Evolutionary conservation across 1,139 yeast species (phyloP).

Genomic region (Debaryomyces nepalensis): DNA sequence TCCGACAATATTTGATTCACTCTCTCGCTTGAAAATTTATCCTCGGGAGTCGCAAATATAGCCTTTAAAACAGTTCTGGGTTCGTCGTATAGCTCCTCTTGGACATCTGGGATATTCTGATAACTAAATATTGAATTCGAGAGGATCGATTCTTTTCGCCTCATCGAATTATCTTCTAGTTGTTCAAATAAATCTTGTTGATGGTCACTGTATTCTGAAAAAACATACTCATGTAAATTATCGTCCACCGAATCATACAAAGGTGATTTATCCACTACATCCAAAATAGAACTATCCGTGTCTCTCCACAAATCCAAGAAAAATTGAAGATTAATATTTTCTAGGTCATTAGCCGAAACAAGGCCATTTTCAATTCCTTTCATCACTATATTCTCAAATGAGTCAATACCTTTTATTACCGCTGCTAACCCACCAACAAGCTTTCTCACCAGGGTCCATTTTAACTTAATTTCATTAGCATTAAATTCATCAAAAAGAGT

Average conservation of each 20-base stretch:
- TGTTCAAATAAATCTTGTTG: slow-evolving; percentile 37
- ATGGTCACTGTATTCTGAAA: slow-evolving; percentile 27
- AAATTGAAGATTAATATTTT: slow-evolving; percentile 50
- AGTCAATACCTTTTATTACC: slow-evolving; percentile 54
- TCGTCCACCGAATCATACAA: slow-evolving; percentile 33
- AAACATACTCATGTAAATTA: slow-evolving; percentile 35
- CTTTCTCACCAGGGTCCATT: slow-evolving; percentile 67
- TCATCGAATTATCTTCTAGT: slow-evolving; percentile 53
- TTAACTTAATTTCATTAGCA: slow-evolving; percentile 48
- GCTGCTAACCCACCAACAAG: slow-evolving; percentile 58
- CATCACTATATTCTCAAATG: slow-evolving; percentile 63
- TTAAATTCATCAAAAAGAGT: slow-evolving; percentile 43
- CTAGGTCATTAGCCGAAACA: slow-evolving; percentile 49
- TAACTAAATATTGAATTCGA: slow-evolving; percentile 44
- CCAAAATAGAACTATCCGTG: slow-evolving; percentile 44
- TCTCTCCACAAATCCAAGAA: slow-evolving; percentile 64
- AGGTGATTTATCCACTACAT: slow-evolving; percentile 39
- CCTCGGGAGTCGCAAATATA: slow-evolving; percentile 60
- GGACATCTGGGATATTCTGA: slow-evolving; percentile 21
- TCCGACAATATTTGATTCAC: slow-evolving; percentile 48
- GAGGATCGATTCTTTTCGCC: slow-evolving; percentile 56
- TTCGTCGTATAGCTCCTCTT: slow-evolving; percentile 32
- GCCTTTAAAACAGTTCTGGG: slow-evolving; percentile 55
- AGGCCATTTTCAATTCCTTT: slow-evolving; percentile 55
- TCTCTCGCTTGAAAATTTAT: slow-evolving; percentile 47